Base-by-base conservation (phyloP, 1,139 yeast species). In the Groenewaldozyma auringiensis region DNA sequence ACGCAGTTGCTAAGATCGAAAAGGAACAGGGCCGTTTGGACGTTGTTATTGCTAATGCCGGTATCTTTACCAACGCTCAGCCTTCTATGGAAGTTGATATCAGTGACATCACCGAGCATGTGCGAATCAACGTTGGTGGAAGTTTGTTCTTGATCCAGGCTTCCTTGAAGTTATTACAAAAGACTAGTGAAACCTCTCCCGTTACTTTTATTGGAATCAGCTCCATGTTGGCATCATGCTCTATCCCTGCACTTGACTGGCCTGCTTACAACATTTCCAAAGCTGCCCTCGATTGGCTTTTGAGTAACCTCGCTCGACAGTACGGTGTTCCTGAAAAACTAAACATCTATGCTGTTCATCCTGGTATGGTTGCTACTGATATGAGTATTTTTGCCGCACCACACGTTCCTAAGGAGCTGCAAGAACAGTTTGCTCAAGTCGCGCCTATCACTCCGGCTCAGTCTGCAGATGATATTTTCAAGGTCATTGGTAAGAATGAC, bases 31-130 rank as follows among this genome's bases (percentile, higher is more conserved):
- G 45, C 13, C 45, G 48, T 3, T 18, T 48, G 8, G 51, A 48
- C 35, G 42, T 41, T 2, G 42, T 48, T 3, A 40, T 46, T 34
- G 45, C 51, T 11, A 48, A 46, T 22, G 47, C 51, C 21, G 51
- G 46, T 4, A 34, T 39, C 14, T 27, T 40, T 14, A 16, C 20
- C 25, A 33, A 22, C 3, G 3, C 8, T 21, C 17, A 29, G 8
- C 18, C 36, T 3, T 4, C 39, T 3, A 16, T 47, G 22, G 47
- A 44, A n/a, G 32, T 43, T 16, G 36, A 37, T 13, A 37, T 44
- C 13, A 13, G 13, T 6, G 36, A 9, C 13, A 21, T 21, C 9
- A 31, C 40, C 17, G 39, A 37, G 38, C 11, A n/a, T 20, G 36
- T 27, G 17, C 33, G 18, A 3, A 37, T 40, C 2, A 33, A 39